Base-by-base conservation (phyloP, 1,284 basidiomycete species). In the Chondrostereum purpureum region DNA sequence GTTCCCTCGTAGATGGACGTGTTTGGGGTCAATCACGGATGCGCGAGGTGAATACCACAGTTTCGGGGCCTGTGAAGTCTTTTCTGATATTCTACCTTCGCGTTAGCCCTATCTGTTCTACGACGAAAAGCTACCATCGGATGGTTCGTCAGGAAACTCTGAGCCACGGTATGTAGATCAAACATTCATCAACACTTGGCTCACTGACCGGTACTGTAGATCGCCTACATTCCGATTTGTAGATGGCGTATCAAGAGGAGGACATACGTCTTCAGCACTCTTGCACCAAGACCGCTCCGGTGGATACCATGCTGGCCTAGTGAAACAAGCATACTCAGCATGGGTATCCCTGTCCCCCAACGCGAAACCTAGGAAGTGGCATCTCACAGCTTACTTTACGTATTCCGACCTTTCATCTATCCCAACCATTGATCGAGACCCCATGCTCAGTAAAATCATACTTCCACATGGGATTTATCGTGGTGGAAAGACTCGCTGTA, bases 1-100 rank as follows among this genome's bases (percentile, higher is more conserved):
- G n/a, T 37, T 21, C 33, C 38, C 34, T 39, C 36, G 12, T 49
- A 62, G 80, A 83, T 63, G 79, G 79, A 18, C 70, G 78, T 23
- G 69, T 80, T 42, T 81, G 78, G 78, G 78, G 78, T 44, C 78
- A 80, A 58, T 78, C 75, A 45, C 70, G 78, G 39, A 79, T 80
- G 76, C 66, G 78, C 53, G 77, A 79, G 68, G 76, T 75, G 50
- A 52, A 59, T 49, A 42, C 38, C 45, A 46, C 47, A 40, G 47
- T 52, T n/a, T 22, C 33, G 31, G 21, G 39, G 38, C 39, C 17
- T 42, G 17, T 14, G 17, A 16, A 41, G 42, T 18, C 17, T n/a
- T n/a, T n/a, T 39, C 36, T 50, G 10, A 37, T 41, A 2, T 43
- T 46, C 39, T 43, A 10, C 44, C 27, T 38, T 43, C 46, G 35